Evolutionary conservation across 2,329 filamentous ascomycete genomes (phyloP).

Genomic region (Zopfia rhizophila): DNA sequence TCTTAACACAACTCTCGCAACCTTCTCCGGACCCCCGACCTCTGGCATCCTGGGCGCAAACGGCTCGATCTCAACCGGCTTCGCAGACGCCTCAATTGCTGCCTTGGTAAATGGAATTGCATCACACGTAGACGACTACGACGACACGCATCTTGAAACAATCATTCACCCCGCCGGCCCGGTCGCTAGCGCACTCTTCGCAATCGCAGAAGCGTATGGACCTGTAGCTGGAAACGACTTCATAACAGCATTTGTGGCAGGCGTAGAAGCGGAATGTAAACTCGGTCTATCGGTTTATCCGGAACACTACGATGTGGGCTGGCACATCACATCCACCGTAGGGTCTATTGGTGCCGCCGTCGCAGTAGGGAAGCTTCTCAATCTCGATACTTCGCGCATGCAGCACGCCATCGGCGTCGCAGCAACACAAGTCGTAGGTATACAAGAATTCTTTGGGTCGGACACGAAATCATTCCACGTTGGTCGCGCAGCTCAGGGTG

Average conservation of each 20-base stretch:
- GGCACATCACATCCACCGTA: conserved; percentile 65
- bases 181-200: conserved; percentile 62
- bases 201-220: conserved; percentile 56
- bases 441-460: conserved; percentile 66
- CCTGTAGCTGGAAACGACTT: conserved; percentile 59
- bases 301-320: conserved; percentile 65
- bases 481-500: conserved; percentile 64
- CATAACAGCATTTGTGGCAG: conserved; percentile 62
- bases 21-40: conserved; percentile 52
- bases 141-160: conserved; percentile 66
- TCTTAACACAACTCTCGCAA: conserved; percentile 41
- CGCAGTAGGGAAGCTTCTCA: conserved; percentile 61
- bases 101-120: conserved; percentile 66
- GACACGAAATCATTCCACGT: conserved; percentile 67
- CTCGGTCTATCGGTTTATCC: conserved; percentile 64
- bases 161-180: conserved; percentile 67
- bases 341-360: conserved; percentile 65
- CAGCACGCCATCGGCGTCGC: conserved; percentile 65
- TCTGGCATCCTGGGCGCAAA: conserved; percentile 50
- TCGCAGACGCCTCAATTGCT: conserved; percentile 59
- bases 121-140: conserved; percentile 67
- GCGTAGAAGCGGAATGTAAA: conserved; percentile 65
- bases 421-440: conserved; percentile 63
- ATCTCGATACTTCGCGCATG: conserved; percentile 52
- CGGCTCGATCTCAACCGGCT: conserved; percentile 38